These are phyloP conservation scores for Pseudogymnoascus sp. DNA, from an alignment of 2,329 filamentous ascomycete genomes.

Conservation along the genomic window DNA sequence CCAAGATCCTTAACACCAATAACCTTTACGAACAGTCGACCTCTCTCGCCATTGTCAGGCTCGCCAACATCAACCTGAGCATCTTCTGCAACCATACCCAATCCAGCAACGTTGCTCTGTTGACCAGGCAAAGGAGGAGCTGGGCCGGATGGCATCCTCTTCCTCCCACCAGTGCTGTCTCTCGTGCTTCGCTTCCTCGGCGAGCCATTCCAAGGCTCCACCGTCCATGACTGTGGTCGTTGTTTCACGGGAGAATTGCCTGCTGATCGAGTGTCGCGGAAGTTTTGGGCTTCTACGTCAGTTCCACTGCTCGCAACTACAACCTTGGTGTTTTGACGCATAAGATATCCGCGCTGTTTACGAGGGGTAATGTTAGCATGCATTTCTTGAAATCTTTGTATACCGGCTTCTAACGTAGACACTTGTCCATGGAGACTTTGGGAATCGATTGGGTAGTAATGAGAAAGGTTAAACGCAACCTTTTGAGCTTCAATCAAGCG, in stretches of 20 bases:
- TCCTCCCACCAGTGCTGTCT: constrained; percentile 47
- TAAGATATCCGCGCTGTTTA: constrained; percentile 92
- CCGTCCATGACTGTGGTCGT: constrained; percentile 88
- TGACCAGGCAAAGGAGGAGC: constrained; percentile 82
- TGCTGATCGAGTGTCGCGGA: constrained; percentile 48
- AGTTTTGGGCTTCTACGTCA: constrained; percentile 54
- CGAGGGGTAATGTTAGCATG: constrained; percentile 57
- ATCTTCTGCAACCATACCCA: constrained; percentile 63
- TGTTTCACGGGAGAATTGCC: constrained; percentile 67
- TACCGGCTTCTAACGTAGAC: constrained; percentile 27
- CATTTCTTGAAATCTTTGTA: constrained; percentile 7
- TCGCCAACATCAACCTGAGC: constrained; percentile 37
- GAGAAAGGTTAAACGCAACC: constrained; percentile 54
- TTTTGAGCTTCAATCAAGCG: constrained; percentile 94
- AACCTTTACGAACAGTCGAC: constrained; percentile 95
- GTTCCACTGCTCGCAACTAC: constrained; percentile 72
- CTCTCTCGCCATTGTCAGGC: constrained; percentile 72
- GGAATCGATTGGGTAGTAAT: constrained; percentile 20
- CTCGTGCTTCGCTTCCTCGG: constrained; percentile 57
- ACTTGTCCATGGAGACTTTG: constrained; percentile 37
- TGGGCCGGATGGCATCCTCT: constrained; percentile 41
- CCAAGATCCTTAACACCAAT: constrained; percentile 95
- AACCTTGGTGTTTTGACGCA: constrained; percentile 97
- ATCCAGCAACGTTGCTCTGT: constrained; percentile 61
- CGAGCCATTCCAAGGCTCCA: constrained; percentile 92